Percentiles rank a stretch among this genome's conserved stretches.
Evolutionary conservation across 495 filamentous ascomycete species (phyloP).

Genomic region (Penicillium samsonianum): DNA sequence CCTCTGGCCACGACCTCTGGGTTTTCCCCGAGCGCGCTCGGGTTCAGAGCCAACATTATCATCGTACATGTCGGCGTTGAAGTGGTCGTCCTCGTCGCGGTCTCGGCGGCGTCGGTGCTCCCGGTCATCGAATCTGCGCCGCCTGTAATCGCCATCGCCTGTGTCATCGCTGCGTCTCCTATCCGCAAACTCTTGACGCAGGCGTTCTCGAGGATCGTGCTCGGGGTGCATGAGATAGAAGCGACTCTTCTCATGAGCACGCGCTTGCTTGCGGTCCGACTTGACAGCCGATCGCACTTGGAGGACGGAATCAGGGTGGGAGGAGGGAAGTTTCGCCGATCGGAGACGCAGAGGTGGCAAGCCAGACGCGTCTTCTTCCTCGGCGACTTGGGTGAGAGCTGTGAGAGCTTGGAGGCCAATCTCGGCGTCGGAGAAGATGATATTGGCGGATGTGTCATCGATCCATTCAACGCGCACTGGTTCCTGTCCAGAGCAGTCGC

Average conservation of each 20-base stretch:
- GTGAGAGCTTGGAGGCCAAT: constrained; percentile 71
- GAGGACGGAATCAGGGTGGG: constrained; percentile 68
- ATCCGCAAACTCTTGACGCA: constrained; percentile 50
- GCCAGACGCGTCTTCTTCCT: constrained; percentile 39
- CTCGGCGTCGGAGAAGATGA: constrained; percentile 71
- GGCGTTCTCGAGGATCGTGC: constrained; percentile 76
- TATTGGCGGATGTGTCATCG: constrained; percentile 86
- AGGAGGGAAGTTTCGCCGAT: constrained; percentile 61
- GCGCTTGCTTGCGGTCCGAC: constrained; percentile 75
- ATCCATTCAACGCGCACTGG: constrained; percentile 84
- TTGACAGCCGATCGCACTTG: constrained; percentile 71
- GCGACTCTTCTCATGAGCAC: constrained; percentile 76
- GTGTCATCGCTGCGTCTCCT: constrained; percentile 56
- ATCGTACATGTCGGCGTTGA: constrained; percentile 78
- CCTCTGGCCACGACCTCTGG: constrained; percentile 33
- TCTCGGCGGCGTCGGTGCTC: constrained; percentile 56
- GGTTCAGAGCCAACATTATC: constrained; percentile 47
- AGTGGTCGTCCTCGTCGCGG: constrained; percentile 53
- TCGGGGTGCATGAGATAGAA: constrained; percentile 92
- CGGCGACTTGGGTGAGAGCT: constrained; percentile 53
- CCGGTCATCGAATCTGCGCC: constrained; percentile 57
- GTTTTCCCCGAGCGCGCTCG: constrained; percentile 31
- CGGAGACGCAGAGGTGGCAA: constrained; percentile 53
- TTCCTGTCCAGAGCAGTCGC: constrained; percentile 59
- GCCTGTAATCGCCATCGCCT: constrained; percentile 60